These are phyloP conservation scores for Saccharomycopsis sp. DNA, from an alignment of 805 yeast genomes.

Conservation along the genomic window DNA sequence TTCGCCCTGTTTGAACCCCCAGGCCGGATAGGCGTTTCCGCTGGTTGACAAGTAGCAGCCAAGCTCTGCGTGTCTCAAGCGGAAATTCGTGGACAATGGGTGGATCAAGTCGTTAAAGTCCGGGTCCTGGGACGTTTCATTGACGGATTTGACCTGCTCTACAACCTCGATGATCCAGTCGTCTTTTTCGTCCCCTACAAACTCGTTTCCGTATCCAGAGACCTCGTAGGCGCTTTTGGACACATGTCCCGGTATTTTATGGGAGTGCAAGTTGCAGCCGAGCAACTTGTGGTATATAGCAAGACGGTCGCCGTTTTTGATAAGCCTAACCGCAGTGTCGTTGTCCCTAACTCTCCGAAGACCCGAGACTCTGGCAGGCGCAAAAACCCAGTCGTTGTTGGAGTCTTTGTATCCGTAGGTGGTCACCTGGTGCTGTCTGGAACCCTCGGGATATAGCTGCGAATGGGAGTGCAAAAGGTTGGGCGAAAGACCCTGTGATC, in stretches of 20 bases:
- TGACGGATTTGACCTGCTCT: conserved; percentile 37
- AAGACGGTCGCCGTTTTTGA: conserved; percentile 59
- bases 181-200: conserved; percentile 72
- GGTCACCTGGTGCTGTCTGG: conserved; percentile 90
- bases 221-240: conserved; percentile 68
- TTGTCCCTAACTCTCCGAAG: background rate
- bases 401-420: conserved; percentile 84
- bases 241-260: conserved; percentile 69
- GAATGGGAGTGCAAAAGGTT: conserved; percentile 82
- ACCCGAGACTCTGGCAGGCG: conserved; percentile 27
- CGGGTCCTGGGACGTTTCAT: conserved; percentile 33
- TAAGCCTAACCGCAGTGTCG: conserved; percentile 27
- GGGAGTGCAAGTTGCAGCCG: conserved; percentile 77
- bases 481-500: conserved; percentile 66
- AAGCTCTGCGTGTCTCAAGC: conserved; percentile 53
- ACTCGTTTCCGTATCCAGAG: conserved; percentile 73
- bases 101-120: conserved; percentile 51
- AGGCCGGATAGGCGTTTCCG: conserved; percentile 60
- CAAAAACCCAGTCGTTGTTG: conserved; percentile 77
- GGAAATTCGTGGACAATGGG: conserved; percentile 69
- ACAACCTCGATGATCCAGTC: conserved; percentile 87
- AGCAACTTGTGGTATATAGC: conserved; percentile 68
- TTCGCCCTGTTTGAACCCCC: conserved; percentile 85
- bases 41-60: conserved; percentile 78
- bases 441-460: conserved; percentile 84